Evolutionary conservation across 2,329 filamentous ascomycete species (phyloP).

Genomic region (Aspergillus neoniger): DNA sequence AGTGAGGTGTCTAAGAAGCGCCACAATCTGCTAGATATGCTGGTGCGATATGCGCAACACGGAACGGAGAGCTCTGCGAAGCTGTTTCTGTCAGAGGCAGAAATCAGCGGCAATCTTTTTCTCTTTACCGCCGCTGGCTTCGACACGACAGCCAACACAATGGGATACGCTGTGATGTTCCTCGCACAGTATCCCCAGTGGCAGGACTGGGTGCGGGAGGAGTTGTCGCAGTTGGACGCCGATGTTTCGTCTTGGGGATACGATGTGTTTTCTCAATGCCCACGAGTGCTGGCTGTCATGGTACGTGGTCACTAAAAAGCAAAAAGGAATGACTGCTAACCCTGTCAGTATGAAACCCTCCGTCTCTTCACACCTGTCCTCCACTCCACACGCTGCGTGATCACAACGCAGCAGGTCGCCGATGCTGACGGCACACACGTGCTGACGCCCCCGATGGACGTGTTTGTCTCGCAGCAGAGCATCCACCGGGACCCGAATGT

Average conservation of each 20-base stretch:
- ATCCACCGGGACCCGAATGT: constrained; percentile 6
- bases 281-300: constrained; percentile 53
- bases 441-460: constrained; percentile 35
- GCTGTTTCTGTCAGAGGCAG: constrained; percentile 37
- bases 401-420: constrained; percentile 32
- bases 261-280: constrained; percentile 46
- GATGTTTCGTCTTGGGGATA: constrained; percentile 43
- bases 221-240: constrained; percentile 44
- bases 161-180: constrained; percentile 52
- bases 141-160: constrained; percentile 54
- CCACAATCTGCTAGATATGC: constrained; percentile 11
- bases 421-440: constrained; percentile 28
- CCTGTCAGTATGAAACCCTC: constrained; percentile 42
- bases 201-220: constrained; percentile 56
- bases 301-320: constrained; percentile 26
- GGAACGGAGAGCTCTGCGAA: constrained; percentile 19
- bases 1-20: background rate
- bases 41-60: constrained; percentile 7
- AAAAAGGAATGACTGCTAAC: background rate
- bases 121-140: constrained; percentile 52
- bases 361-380: constrained; percentile 45
- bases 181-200: constrained; percentile 51
- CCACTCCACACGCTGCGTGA: constrained; percentile 40
- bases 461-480: constrained; percentile 25
- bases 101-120: constrained; percentile 50